Base-by-base conservation (phyloP, 495 filamentous ascomycete genomes). In the Aspergillus panamensis region DNA sequence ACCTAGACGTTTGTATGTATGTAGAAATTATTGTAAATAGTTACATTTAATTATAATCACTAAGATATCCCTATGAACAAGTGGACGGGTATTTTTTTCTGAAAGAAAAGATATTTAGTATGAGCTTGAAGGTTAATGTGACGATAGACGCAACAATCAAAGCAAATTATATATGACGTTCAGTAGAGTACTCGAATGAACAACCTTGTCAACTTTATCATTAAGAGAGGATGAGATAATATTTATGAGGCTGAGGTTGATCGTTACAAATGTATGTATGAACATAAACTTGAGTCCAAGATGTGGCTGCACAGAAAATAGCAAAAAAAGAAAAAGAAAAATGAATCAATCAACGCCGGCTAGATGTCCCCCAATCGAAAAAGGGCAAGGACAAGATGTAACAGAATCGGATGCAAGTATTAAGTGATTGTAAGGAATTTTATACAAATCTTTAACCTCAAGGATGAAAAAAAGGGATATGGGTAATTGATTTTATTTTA, bases 401-500 rank as follows among this genome's bases (percentile, higher is more conserved):
- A 47, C 30, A 35, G 14, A 21, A 45, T 35, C 37, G 45, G 42
- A 50, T 50, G 45, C 17, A 48, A 44, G 8, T 50, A 54, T 49
- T 50, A 53, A 37, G 42, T 37, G 14, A 40, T 49, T 49, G 33
- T 13, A 53, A 19, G 43, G 21, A 53, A 53, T 47, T 60, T 55
- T 52, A 51, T 51, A 61, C 51, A 56, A 37, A 33, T 45, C 37
- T 32, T n/a, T 48, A 0, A n/a, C 31, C 10, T 37, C 32, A 45
- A 37, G 29, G 32, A 8, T 30, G 45, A 16, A 33, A 30, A 39
- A 51, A 35, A 39, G 20, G 6, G 7, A 32, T 9, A 20, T 13
- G 40, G 6, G 31, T 0, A 21, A 19, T 16, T 30, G 29, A 7
- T 17, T n/a, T 44, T 14, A 35, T 17, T 13, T 19, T 6, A 19